Evolutionary conservation across 257 asterid genomes (phyloP).

Genomic region (Solanum medicagineum): DNA sequence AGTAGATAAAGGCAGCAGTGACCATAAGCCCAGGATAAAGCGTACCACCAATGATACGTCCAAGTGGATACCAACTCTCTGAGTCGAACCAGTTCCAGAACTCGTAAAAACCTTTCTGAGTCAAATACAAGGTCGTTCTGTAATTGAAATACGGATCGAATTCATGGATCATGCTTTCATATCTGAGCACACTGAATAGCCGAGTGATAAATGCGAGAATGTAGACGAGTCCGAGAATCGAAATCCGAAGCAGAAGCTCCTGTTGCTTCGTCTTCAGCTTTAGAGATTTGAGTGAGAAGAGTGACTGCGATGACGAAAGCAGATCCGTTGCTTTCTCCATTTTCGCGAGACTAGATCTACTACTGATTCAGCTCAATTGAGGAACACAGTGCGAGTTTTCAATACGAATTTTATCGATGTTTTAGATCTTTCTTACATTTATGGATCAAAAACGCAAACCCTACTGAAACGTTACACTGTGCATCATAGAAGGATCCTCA

Average conservation of each 20-base stretch:
- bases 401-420: neutral
- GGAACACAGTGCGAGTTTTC: neutral
- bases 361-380: neutral
- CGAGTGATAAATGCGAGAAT: constrained; percentile 78
- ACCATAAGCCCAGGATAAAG: constrained; percentile 98
- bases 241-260: constrained; percentile 76
- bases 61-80: constrained; percentile 98
- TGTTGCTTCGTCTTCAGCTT: constrained; percentile 94
- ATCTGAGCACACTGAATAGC: constrained; percentile 83
- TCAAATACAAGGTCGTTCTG: constrained; percentile 78
- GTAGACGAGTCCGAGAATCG: constrained; percentile 71
- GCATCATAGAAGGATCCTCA: neutral
- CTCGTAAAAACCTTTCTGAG: constrained; percentile 72
- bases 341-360: neutral
- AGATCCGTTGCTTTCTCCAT: constrained; percentile 6
- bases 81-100: constrained; percentile 99
- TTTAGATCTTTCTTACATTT: neutral
- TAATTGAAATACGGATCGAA: constrained; percentile 98
- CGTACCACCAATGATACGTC: constrained; percentile 89
- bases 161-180: constrained; percentile 99
- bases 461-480: neutral
- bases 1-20: constrained; percentile 84
- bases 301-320: constrained; percentile 9
- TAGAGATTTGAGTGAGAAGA: neutral
- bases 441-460: neutral